Percentiles rank a stretch among this genome's conserved stretches.
Conservation (phyloP, 805 yeast genomes). For the Zygotorulaspora chibaensis region DNA sequence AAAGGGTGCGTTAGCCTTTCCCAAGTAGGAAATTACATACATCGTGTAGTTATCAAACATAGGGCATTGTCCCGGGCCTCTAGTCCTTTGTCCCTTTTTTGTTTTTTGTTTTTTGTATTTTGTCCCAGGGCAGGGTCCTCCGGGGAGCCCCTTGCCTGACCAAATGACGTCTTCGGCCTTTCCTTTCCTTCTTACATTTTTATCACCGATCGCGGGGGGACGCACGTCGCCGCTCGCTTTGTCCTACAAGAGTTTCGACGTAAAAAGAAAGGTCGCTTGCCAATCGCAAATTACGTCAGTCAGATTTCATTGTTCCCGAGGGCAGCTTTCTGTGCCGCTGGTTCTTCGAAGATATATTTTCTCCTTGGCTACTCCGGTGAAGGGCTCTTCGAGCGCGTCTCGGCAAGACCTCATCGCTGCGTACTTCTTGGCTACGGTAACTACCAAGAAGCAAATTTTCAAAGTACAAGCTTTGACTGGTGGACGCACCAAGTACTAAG, state of each 20-base stretch:
- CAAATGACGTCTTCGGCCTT: too few species aligned
- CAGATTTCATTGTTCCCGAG: not conserved
- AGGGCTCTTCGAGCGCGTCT: not conserved
- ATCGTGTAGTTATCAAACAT: not conserved
- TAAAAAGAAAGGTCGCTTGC: not conserved
- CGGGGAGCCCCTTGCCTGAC: too few species aligned
- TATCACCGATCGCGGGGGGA: too few species aligned
- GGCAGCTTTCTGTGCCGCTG: not conserved
- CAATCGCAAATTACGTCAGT: not conserved
- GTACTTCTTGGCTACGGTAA: too few species aligned
- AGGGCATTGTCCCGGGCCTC: not conserved
- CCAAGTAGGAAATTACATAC: not conserved
- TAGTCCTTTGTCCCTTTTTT: conserved; percentile 1
- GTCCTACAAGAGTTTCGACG: not conserved
- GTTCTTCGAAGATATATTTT: not conserved
- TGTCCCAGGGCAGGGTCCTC: not conserved
- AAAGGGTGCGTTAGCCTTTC: conserved; percentile 38
- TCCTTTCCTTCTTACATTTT: too few species aligned
- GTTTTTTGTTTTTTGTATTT: too few species aligned
- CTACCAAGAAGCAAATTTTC: too few species aligned
- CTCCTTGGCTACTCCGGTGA: not conserved
- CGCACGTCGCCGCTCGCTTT: too few species aligned
- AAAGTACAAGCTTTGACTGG: too few species aligned
- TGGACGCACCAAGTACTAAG: too few species aligned
- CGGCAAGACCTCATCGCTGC: not conserved